Base-by-base conservation (phyloP, 106 monocot genomes). In the Allium cepa region DNA sequence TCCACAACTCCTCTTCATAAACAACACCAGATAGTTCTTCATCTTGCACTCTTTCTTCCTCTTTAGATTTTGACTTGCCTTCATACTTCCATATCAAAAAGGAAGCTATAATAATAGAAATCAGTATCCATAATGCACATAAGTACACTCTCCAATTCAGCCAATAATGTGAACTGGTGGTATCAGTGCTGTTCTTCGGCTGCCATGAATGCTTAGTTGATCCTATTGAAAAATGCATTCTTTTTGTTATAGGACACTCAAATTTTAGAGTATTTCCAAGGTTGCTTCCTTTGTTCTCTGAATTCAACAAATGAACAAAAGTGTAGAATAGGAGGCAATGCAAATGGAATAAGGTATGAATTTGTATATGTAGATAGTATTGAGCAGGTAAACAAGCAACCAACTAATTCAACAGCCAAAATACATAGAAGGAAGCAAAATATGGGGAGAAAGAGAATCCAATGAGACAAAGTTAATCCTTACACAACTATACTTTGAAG, bases 61-160 rank as follows among this genome's bases (percentile, higher is more conserved):
- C 11, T 7, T 17, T 47, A 9, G 63, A 46, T 15, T 16, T 52
- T 14, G 72, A 27, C 11, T 15, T 55, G 48, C 87, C 82, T 76
- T 92, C 87, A 57, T 82, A 82, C 53, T 66, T 84, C 87, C 87
- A 87, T 71, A 87, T 78, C 60, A 87, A 71, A 63, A 85, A 10
- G 47, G 78, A 74, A 22, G 92, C 79, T 45, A 79, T 49, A 13
- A 77, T 59, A 67, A 84, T 74, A 47, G 78, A 75, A 56, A 71
- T 71, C 46, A 92, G 17, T 9, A 87, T 62, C 82, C 82, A 92
- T 10, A 85, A 16, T 8, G 80, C 77, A 70, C 84, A 92, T 26
- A 87, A 47, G 51, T 74, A 47, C n/a, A 92, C 62, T 60, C 92
- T 84, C 92, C 87, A 87, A 58, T 85, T 92, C 53, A 84, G 49